Base-by-base conservation (phyloP, 2,329 filamentous ascomycete genomes). In the Fusarium algeriense region DNA sequence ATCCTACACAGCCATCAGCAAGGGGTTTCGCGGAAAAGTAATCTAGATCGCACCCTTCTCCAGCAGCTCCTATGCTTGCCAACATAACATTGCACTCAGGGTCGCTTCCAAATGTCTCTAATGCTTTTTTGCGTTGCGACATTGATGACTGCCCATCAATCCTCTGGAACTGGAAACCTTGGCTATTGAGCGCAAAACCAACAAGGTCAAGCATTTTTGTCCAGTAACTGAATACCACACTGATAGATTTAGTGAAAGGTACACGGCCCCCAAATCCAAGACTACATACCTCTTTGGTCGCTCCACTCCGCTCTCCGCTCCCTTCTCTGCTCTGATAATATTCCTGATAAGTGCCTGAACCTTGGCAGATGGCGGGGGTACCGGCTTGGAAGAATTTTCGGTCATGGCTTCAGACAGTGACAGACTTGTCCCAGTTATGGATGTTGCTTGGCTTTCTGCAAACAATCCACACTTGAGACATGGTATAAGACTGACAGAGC, bases 21-120 rank as follows among this genome's bases (percentile, higher is more conserved):
- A 35, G 45, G 5, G 28, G n/a, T 17, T 23, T 8, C 13, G 12
- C 7, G 20, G n/a, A 13, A 35, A 32, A 8, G 7, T 4, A 17
- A 23, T 23, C 9, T 19, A 34, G 15, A 19, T 17, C n/a, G 30
- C 14, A 60, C 57, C 57, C 40, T 53, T 60, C 57, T 6, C 57
- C 48, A 17, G 37, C 57, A n/a, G 38, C 41, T 37, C 57, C 48
- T 14, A 60, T 60, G 13, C 48, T 60, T 17, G 48, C 57, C 40
- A 60, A 32, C 46, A 60, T 60, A 3, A 60, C 4, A 9, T 23
- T 54, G 17, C 38, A 54, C 2, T 17, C 3, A 23, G 48, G 9
- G n/a, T 60, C 48, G 5, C 15, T 32, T 6, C 23, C 17, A 20
- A 54, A 60, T 20, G 30, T 34, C 7, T 28, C 11, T 4, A 56